phyloP scores from a whole-genome alignment of 768 basidiomycete species.

The Rhodocollybia butyracea region DNA sequence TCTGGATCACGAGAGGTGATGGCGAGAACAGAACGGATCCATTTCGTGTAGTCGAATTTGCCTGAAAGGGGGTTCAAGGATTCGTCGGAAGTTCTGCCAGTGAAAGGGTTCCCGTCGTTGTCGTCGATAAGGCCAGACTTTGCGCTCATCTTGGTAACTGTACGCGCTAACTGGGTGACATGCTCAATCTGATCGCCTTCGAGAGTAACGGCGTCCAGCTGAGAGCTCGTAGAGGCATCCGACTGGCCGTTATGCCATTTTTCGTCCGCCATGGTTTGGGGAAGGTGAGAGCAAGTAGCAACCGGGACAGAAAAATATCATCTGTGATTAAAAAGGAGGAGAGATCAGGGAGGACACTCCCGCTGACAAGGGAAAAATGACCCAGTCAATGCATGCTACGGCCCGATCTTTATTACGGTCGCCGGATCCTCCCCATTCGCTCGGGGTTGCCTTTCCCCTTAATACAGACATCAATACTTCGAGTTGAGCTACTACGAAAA shows the following conservation, averaged over 20 bases:
- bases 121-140: not conserved
- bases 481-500: too few relatives aligned
- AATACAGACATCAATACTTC: too few relatives aligned
- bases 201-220: not conserved
- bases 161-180: slow-evolving; percentile 3
- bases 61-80: slow-evolving; percentile 30
- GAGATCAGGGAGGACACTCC: not conserved
- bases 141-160: slow-evolving; percentile 5
- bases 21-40: slow-evolving; percentile 26
- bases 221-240: not conserved
- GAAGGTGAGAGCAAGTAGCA: not conserved
- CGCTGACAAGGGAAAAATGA: not conserved
- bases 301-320: not conserved
- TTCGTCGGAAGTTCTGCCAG: not conserved
- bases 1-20: slow-evolving; percentile 22
- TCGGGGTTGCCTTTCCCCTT: too few relatives aligned
- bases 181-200: not conserved
- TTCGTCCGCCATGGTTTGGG: not conserved
- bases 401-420: too few relatives aligned
- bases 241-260: not conserved
- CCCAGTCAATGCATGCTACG: too few relatives aligned
- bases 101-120: slow-evolving; percentile 6
- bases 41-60: slow-evolving; percentile 30
- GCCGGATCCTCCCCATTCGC: too few relatives aligned
- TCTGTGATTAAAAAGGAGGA: not conserved